phyloP scores from a whole-genome alignment of 257 asterid genomes.

The Nicotiana paniculata region DNA sequence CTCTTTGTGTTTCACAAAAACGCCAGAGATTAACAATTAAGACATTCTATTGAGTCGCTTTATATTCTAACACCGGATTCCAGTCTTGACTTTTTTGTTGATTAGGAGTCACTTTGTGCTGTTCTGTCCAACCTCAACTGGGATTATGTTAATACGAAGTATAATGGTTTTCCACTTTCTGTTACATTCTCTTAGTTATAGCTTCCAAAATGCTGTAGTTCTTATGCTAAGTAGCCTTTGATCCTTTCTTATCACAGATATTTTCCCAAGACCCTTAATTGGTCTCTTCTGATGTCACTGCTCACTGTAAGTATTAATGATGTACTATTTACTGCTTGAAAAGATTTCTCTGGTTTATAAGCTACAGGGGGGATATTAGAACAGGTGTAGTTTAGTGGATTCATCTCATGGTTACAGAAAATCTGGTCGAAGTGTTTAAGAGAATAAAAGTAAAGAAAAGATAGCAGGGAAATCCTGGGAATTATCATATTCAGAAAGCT shows the following conservation, averaged over 20 bases:
- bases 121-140: slow-evolving; percentile 16
- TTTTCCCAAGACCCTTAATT: slow-evolving; percentile 53
- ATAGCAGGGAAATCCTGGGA: background rate
- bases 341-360: slow-evolving; percentile 10
- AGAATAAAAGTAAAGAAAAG: background rate
- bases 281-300: slow-evolving; percentile 92
- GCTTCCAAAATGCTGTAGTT: background rate
- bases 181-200: background rate
- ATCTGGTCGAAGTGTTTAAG: background rate
- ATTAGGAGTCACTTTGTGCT: slow-evolving; percentile 1
- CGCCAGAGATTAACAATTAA: background rate
- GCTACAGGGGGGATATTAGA: background rate
- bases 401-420: background rate
- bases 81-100: background rate
- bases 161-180: background rate
- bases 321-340: background rate
- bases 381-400: background rate
- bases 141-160: background rate
- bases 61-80: background rate
- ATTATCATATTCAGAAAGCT: background rate
- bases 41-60: background rate
- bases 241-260: slow-evolving; percentile 41
- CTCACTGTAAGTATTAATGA: slow-evolving; percentile 53
- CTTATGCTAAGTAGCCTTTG: slow-evolving; percentile 1
- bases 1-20: background rate